Base-by-base conservation (phyloP, 2,329 filamentous ascomycete genomes). In the Neoascochyta sp. region DNA sequence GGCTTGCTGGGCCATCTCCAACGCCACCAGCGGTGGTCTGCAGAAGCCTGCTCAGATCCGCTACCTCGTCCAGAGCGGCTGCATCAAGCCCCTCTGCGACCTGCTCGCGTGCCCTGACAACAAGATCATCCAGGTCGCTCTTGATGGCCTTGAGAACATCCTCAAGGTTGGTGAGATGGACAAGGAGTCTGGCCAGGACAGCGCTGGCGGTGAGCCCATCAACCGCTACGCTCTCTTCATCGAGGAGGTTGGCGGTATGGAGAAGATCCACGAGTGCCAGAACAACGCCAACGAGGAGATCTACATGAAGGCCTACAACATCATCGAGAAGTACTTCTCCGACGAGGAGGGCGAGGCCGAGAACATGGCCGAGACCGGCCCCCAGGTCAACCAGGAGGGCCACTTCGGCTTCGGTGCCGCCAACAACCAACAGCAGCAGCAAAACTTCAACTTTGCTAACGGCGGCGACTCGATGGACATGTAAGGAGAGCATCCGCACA, bases 231-330 rank as follows among this genome's bases (percentile, higher is more conserved):
- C 92, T 25, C 78, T 98, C 44, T 96, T 94, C 69, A 98, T 98
- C 50, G 92, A 98, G 70, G 92, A 98, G 69, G 94, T 89, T 50
- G 87, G 88, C 58, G 92, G 92, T 48, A 98, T 98, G 92, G 92
- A 96, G 74, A 96, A 96, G 82, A 96, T 98, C 52, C 92, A 98
- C 70, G 90, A 96, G 54, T 96, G 92, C 78, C 92, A 98, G 75
- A 95, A 93, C 74, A 98, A 98, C 58, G 90, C 90, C 73, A 98
- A 98, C 70, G 92, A 98, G 71, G 92, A 98, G 70, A 98, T 98
- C 54, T 98, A 98, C 76, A 96, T 98, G 90, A 98, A 98, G 80
- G 92, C 92, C 0, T 98, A 96, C 77, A 96, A 94, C 77, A 98
- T 98, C 68, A 98, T 98, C 50, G 92, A 98, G 76, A 95, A 95